A percentile compares a stretch with the other conserved stretches of the same genome.
Conservation (phyloP, 2,329 filamentous ascomycete species). For the Thermoascus crustaceus region DNA sequence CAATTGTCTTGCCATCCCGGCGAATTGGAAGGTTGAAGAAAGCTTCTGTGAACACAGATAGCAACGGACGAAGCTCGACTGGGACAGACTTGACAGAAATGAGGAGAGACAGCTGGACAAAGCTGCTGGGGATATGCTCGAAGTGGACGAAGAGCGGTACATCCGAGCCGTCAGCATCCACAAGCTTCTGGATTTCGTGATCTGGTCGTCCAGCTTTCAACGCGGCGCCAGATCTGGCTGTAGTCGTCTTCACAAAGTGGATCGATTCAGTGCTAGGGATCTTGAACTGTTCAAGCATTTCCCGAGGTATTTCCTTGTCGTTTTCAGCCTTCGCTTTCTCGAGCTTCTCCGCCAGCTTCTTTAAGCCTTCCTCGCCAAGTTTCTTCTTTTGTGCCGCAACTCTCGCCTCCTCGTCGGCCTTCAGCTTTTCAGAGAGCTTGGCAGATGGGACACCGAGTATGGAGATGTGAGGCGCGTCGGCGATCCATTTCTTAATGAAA, state of each 20-base stretch:
- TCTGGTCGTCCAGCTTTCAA: slow-evolving; percentile 58
- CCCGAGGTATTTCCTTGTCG: slow-evolving; percentile 72
- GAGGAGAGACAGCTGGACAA: slow-evolving; percentile 75
- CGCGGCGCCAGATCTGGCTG: slow-evolving; percentile 73
- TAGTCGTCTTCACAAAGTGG: slow-evolving; percentile 83
- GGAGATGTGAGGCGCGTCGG: slow-evolving; percentile 77
- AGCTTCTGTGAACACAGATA: slow-evolving; percentile 78
- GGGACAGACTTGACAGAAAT: slow-evolving; percentile 72
- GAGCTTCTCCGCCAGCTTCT: slow-evolving; percentile 64
- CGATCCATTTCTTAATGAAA: slow-evolving; percentile 76
- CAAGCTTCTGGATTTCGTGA: slow-evolving; percentile 63
- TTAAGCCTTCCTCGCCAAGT: slow-evolving; percentile 74
- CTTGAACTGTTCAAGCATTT: slow-evolving; percentile 70
- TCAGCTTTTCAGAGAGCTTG: slow-evolving; percentile 69
- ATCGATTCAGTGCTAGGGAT: slow-evolving; percentile 86
- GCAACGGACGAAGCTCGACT: slow-evolving; percentile 71
- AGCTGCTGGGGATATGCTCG: slow-evolving; percentile 87
- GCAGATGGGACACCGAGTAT: slow-evolving; percentile 80
- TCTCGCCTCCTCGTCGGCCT: slow-evolving; percentile 69
- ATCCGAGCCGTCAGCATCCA: slow-evolving; percentile 59
- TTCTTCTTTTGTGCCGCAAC: slow-evolving; percentile 69
- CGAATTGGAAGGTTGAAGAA: slow-evolving; percentile 90
- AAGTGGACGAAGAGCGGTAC: slow-evolving; percentile 92
- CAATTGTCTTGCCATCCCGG: slow-evolving; percentile 64
- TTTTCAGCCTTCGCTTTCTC: slow-evolving; percentile 82